Conservation (phyloP, 2,329 filamentous ascomycete genomes). For the Talaromyces sp. region DNA sequence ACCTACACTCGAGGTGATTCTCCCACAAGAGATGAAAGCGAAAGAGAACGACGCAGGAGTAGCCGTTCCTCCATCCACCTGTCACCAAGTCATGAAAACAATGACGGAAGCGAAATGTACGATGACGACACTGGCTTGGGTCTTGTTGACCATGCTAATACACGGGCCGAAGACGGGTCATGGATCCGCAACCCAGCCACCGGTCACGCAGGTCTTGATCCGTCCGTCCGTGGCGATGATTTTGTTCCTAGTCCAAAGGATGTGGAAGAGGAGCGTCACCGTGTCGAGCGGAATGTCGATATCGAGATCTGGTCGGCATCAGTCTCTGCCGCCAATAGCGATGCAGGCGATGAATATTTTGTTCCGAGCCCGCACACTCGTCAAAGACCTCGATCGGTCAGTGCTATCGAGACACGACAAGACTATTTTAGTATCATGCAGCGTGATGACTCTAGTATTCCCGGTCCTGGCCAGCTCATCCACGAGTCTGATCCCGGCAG, state of each 20-base stretch:
- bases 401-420: constrained; percentile 30
- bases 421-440: constrained; percentile 30
- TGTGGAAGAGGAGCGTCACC: constrained; percentile 41
- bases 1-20: constrained; percentile 40
- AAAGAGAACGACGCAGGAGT: constrained; percentile 17
- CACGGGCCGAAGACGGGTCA: constrained; percentile 41
- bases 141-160: constrained; percentile 16
- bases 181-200: constrained; percentile 38
- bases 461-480: constrained; percentile 48
- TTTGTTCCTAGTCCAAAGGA: constrained; percentile 48
- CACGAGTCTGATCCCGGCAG: constrained; percentile 38
- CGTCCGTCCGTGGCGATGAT: constrained; percentile 39
- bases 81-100: constrained; percentile 26
- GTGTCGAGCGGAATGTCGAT: constrained; percentile 49
- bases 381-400: constrained; percentile 39
- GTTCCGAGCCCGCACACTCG: constrained; percentile 14
- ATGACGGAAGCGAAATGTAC: constrained; percentile 20
- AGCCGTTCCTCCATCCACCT: constrained; percentile 33
- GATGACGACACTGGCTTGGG: constrained; percentile 14
- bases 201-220: constrained; percentile 44
- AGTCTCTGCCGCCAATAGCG: constrained; percentile 44
- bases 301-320: constrained; percentile 50
- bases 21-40: constrained; percentile 27
- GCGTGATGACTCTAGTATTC: constrained; percentile 37
- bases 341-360: constrained; percentile 25